phyloP scores from a whole-genome alignment of 345 rosid species.

The Theobroma cacao region DNA sequence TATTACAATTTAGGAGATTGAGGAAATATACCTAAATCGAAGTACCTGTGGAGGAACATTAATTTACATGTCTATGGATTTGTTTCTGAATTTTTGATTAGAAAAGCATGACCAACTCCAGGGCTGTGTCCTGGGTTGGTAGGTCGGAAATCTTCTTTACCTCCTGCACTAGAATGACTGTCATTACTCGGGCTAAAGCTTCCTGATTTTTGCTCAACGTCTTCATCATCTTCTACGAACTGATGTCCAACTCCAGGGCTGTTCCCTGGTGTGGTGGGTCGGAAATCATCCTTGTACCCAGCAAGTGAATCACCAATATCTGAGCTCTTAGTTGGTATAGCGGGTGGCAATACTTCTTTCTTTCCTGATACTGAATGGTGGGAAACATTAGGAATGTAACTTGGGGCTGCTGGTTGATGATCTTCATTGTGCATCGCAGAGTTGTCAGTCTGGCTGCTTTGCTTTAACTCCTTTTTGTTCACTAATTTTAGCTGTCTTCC shows the following conservation, averaged over 20 bases:
- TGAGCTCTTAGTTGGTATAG: not conserved
- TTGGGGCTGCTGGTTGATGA: not conserved
- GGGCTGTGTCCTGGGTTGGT: conserved; percentile 50
- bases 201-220: not conserved
- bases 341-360: not conserved
- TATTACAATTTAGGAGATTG: not conserved
- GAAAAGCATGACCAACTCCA: not conserved
- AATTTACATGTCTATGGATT: not conserved
- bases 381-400: not conserved
- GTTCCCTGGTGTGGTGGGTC: conserved; percentile 37
- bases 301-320: not conserved
- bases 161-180: conserved; percentile 21
- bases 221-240: not conserved
- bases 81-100: not conserved
- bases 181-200: not conserved
- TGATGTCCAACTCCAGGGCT: conserved; percentile 43
- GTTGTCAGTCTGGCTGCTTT: not conserved
- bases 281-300: conserved; percentile 15
- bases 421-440: not conserved
- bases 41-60: not conserved
- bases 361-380: not conserved
- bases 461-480: conserved; percentile 1
- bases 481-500: conserved; percentile 35
- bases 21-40: not conserved
- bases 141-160: conserved; percentile 29